Percentiles rank a stretch among this genome's conserved stretches.
These are phyloP conservation scores for Diversispora epigaea DNA, from an alignment of 192 early-diverging fungal genomes.

Conservation along the genomic window DNA sequence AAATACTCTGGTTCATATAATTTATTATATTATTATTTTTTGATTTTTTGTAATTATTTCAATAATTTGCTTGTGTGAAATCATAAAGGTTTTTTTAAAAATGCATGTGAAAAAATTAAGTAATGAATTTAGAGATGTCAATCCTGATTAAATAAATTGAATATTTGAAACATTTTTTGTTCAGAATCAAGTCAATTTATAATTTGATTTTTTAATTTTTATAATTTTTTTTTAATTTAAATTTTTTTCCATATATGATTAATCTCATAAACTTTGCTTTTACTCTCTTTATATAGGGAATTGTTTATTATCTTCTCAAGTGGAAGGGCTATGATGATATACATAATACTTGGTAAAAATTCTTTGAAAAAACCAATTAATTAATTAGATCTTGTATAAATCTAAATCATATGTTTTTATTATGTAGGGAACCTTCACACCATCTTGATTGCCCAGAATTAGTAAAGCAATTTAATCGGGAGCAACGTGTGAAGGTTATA, in stretches of 20 bases:
- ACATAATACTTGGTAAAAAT: constrained; percentile 6
- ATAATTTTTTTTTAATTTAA: neutral
- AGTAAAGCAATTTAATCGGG: neutral
- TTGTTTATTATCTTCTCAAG: constrained; percentile 5
- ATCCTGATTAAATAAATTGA: too few species aligned
- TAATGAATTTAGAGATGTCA: too few species aligned
- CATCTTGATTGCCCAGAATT: constrained; percentile 16
- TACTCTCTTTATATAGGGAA: neutral
- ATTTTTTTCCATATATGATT: neutral
- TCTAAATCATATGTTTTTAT: neutral
- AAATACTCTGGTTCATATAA: too few species aligned
- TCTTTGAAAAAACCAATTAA: neutral
- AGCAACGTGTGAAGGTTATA: neutral
- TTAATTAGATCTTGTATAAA: neutral
- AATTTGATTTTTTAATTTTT: too few species aligned
- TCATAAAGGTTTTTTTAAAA: too few species aligned
- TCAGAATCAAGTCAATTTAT: too few species aligned
- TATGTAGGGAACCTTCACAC: neutral
- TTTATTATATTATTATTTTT: too few species aligned
- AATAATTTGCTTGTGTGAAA: too few species aligned
- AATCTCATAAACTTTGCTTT: neutral
- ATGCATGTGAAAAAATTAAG: too few species aligned
- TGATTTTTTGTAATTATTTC: too few species aligned
- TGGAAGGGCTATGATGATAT: constrained; percentile 13
- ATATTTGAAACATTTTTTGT: too few species aligned